Base-by-base conservation (phyloP, 2,329 filamentous ascomycete species). In the Dendryphion nanum region DNA sequence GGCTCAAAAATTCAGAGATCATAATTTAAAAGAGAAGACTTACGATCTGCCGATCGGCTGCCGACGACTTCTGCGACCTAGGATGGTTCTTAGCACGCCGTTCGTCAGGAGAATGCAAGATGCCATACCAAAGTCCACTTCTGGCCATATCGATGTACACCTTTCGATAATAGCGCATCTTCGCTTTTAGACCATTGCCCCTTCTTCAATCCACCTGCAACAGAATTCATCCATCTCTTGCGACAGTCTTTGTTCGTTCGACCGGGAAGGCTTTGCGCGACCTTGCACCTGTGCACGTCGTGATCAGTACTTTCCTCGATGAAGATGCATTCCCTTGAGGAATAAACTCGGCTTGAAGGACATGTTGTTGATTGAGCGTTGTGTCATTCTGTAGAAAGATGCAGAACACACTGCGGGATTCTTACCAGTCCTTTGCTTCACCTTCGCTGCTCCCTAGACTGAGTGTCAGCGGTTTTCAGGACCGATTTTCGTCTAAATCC, bases 231-330 rank as follows among this genome's bases (percentile, higher is more conserved):
- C 67, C 67, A 72, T 29, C 69, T 56, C 43, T 72, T 72, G 14
- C 69, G 59, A 38, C 68, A 71, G 47, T 72, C 69, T 43, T 72
- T 71, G 48, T 72, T 71, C 12, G 63, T 66, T 38, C 68, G 52
- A 6, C 63, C 63, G 3, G 66, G 66, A 2, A 71, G 59, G 18
- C 52, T 55, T 5, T 50, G 40, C 10, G 68, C 66, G 29, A 71
- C 60, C 31, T 50, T 53, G 38, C 63, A 68, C 49, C 29, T 30
- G 7, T n/a, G n/a, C n/a, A n/a, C n/a, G n/a, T n/a, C n/a, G n/a
- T n/a, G n/a, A n/a, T n/a, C n/a, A n/a, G n/a, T n/a, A n/a, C n/a
- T n/a, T n/a, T n/a, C n/a, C n/a, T n/a, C n/a, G n/a, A n/a, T n/a
- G n/a, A n/a, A n/a, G n/a, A n/a, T n/a, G n/a, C n/a, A n/a, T n/a